Evolutionary conservation across 2,329 filamentous ascomycete genomes (phyloP), one percentile per base, ranked within the genome.

Genomic region (Lecanicillium sp.): DNA sequence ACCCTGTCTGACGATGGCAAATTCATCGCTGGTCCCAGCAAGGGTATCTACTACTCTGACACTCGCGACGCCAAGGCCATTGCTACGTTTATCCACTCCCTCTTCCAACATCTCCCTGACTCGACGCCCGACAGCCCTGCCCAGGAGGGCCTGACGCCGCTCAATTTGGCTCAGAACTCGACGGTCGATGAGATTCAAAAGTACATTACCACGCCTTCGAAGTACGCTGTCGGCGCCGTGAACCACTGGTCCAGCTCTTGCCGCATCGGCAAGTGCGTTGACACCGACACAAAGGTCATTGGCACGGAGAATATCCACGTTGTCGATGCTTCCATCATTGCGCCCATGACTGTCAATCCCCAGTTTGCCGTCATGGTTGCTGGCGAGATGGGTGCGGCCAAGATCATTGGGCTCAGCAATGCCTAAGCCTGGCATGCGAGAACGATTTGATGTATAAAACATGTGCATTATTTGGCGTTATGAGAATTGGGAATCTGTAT

Each of bases 221-320:
- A 52, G 4, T 76, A 74, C 44, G 70, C 72, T 0, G 52, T 62
- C 3, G 70, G 70, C 3, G 55, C 64, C 6, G 70, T 74, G 9
- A 68, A 73, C 44, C 72, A 76, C 46, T 76, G 69, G 69, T 69
- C 64, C 20, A 68, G 64, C 40, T 70, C 64, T 22, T 76, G 72
- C 50, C 50, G 68, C 15, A 60, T 75, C n/a, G 68, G 62, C 1
- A 52, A 48, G 12, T 74, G 71, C 43, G 71, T 74, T 1, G 71
- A 75, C 46, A 42, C 45, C 0, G 54, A 71, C 42, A 61, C 69
- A 2, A 57, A 55, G 41, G 70, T 74, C 0, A 54, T 64, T 6
- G 70, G 71, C 1, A 71, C 65, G 45, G 43, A 58, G 2, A 75
- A 75, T 47, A 50, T 75, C 17, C 65, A 70, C 41, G 69, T 75